phyloP scores from a whole-genome alignment of 2,329 filamentous ascomycete species.

The Aspergillus pseudotamarii region DNA sequence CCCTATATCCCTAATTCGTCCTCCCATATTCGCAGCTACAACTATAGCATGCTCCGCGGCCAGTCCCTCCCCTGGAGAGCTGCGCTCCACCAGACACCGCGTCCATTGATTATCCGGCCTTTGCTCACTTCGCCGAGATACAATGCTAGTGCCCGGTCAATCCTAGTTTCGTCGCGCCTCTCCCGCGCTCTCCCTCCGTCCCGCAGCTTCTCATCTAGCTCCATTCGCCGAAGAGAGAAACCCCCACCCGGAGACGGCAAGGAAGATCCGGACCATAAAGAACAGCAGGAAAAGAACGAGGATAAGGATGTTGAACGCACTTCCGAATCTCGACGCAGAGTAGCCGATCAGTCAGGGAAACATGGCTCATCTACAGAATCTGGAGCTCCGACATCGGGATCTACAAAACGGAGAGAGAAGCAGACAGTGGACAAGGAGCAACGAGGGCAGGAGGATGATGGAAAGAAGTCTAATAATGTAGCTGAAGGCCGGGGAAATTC shows the following conservation, averaged over 20 bases:
- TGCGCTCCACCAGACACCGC: slow-evolving; percentile 57
- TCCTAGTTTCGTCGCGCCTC: slow-evolving; percentile 28
- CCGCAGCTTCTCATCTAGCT: slow-evolving; percentile 49
- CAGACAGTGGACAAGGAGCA: slow-evolving; percentile 43
- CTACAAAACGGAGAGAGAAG: slow-evolving; percentile 45
- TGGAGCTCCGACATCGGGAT: slow-evolving; percentile 37
- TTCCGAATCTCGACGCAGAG: slow-evolving; percentile 45
- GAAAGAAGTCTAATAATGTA: slow-evolving; percentile 42
- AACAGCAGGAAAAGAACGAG: slow-evolving; percentile 32
- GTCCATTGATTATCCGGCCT: slow-evolving; percentile 39
- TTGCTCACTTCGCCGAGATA: slow-evolving; percentile 35
- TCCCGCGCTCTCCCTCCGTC: slow-evolving; percentile 29
- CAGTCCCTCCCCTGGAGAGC: slow-evolving; percentile 67
- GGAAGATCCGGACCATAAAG: slow-evolving; percentile 32
- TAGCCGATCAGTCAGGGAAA: slow-evolving; percentile 41
- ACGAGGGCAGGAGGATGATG: slow-evolving; percentile 39
- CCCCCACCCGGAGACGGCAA: slow-evolving; percentile 47
- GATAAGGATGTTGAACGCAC: slow-evolving; percentile 48
- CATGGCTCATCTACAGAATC: slow-evolving; percentile 28
- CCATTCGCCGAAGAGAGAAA: slow-evolving; percentile 59
- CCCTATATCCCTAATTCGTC: slow-evolving; percentile 11
- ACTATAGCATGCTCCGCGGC: slow-evolving; percentile 63
- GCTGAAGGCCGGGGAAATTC: slow-evolving; percentile 52
- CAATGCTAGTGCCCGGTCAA: slow-evolving; percentile 32
- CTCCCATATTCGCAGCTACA: slow-evolving; percentile 16